These are phyloP conservation scores for Phytophthora pisi DNA, from an alignment of 352 stramenopile genomes.

Conservation along the genomic window DNA sequence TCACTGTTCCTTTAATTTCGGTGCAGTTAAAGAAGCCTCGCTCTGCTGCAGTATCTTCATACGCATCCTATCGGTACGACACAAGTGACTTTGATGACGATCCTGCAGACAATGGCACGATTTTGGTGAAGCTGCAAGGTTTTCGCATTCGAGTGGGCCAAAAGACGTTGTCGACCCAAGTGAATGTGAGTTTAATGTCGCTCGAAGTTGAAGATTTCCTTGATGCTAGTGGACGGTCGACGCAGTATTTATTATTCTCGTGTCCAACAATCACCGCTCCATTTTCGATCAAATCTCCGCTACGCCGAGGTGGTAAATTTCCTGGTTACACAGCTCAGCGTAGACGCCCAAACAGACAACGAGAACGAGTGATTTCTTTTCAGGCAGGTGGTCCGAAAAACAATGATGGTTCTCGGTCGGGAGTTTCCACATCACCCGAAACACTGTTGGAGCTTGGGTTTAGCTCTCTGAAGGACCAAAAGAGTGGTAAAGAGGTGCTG, in stretches of 20 bases:
- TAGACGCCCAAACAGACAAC: slow-evolving; percentile 43
- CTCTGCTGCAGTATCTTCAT: slow-evolving; percentile 44
- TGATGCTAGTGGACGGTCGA: slow-evolving; percentile 60
- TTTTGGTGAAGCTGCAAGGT: slow-evolving; percentile 81
- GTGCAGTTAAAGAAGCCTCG: slow-evolving; percentile 83
- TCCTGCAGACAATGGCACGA: slow-evolving; percentile 58
- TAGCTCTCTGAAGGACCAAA: slow-evolving; percentile 61
- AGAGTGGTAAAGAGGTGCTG: slow-evolving; percentile 57
- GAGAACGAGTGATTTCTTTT: slow-evolving; percentile 75
- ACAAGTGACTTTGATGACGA: slow-evolving; percentile 67
- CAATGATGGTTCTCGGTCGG: slow-evolving; percentile 21
- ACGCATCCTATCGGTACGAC: slow-evolving; percentile 68
- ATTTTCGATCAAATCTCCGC: slow-evolving; percentile 62
- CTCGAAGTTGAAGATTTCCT: slow-evolving; percentile 83
- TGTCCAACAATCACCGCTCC: slow-evolving; percentile 71
- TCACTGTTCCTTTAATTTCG: slow-evolving; percentile 82
- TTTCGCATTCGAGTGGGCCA: slow-evolving; percentile 82
- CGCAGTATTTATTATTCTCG: slow-evolving; percentile 83
- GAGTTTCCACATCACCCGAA: slow-evolving; percentile 26
- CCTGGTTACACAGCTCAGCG: slow-evolving; percentile 33
- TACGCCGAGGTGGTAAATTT: slow-evolving; percentile 48
- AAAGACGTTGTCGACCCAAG: slow-evolving; percentile 80
- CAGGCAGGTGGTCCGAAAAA: slow-evolving; percentile 33
- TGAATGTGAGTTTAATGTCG: slow-evolving; percentile 70
- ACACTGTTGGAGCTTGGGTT: slow-evolving; percentile 76